Percentiles rank a stretch among this genome's conserved stretches.
These are phyloP conservation scores for Globisporangium apiculatum DNA, from an alignment of 352 stramenopile genomes.

Conservation along the genomic window DNA sequence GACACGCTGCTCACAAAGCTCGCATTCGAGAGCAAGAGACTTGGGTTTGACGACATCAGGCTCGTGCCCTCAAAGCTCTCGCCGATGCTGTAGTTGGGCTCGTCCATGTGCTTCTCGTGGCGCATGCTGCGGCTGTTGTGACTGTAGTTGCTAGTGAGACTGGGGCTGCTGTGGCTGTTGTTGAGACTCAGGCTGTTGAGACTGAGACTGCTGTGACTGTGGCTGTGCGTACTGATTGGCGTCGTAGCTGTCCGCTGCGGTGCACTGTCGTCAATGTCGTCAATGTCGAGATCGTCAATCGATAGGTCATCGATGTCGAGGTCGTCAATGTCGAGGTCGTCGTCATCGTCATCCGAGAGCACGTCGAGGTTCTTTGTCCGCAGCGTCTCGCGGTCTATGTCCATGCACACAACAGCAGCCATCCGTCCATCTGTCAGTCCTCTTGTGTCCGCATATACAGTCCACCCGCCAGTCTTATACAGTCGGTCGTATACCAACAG, in stretches of 20 bases:
- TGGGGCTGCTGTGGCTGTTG: background rate
- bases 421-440: background rate
- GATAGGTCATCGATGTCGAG: conserved; percentile 7
- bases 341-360: conserved; percentile 19
- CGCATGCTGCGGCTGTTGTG: too few relatives aligned
- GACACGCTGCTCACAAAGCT: conserved; percentile 11
- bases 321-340: conserved; percentile 12
- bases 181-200: background rate
- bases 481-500: background rate
- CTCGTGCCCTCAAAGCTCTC: conserved; percentile 15
- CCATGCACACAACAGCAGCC: background rate
- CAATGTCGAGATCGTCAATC: conserved; percentile 14
- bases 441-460: background rate
- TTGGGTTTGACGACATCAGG: conserved; percentile 11
- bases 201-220: too few relatives aligned
- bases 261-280: conserved; percentile 3
- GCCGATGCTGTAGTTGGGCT: conserved; percentile 6
- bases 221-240: too few relatives aligned
- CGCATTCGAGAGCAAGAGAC: conserved; percentile 5
- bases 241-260: background rate
- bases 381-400: conserved; percentile 12
- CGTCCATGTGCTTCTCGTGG: conserved; percentile 4
- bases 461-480: background rate
- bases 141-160: too few relatives aligned
- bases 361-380: conserved; percentile 17